These are phyloP conservation scores for Debaryomycetaceae sp. DNA, from an alignment of 1,139 yeast genomes.

Conservation along the genomic window DNA sequence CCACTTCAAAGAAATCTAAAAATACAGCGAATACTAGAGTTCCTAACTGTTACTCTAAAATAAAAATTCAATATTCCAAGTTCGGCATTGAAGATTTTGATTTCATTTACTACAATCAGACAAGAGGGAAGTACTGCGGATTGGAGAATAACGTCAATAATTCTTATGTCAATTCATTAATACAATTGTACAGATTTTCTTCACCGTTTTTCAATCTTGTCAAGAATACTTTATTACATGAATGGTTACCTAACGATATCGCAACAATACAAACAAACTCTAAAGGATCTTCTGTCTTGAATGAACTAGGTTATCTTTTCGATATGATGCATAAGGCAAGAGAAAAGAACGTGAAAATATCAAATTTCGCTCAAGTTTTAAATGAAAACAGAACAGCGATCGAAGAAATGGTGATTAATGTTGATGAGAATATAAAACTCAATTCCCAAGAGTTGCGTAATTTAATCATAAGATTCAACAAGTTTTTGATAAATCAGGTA, in stretches of 20 bases:
- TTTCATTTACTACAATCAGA: conserved; percentile 75
- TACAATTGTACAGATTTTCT: conserved; percentile 80
- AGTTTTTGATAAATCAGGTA: conserved; percentile 53
- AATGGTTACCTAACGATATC: conserved; percentile 49
- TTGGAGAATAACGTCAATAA: conserved; percentile 83
- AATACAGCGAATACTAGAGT: conserved; percentile 19
- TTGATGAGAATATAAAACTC: conserved; percentile 41
- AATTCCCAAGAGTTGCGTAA: conserved; percentile 34
- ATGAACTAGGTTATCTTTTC: conserved; percentile 83
- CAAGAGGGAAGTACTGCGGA: conserved; percentile 63
- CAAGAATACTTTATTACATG: conserved; percentile 53
- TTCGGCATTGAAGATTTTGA: conserved; percentile 96
- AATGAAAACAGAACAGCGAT: conserved; percentile 45
- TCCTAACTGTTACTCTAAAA: conserved; percentile 73
- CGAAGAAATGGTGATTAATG: conserved; percentile 50
- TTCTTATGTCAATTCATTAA: conserved; percentile 72
- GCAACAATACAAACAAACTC: conserved; percentile 30
- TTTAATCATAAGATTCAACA: conserved; percentile 54
- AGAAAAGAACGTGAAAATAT: conserved; percentile 67
- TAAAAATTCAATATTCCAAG: conserved; percentile 78
- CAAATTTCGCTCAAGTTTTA: conserved; percentile 59
- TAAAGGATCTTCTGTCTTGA: conserved; percentile 55
- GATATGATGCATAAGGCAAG: conserved; percentile 87
- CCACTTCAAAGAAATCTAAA: conserved; percentile 2
- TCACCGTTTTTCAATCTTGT: conserved; percentile 69